phyloP scores from a whole-genome alignment of 1,139 yeast species.

The Taiozyma onychis region DNA sequence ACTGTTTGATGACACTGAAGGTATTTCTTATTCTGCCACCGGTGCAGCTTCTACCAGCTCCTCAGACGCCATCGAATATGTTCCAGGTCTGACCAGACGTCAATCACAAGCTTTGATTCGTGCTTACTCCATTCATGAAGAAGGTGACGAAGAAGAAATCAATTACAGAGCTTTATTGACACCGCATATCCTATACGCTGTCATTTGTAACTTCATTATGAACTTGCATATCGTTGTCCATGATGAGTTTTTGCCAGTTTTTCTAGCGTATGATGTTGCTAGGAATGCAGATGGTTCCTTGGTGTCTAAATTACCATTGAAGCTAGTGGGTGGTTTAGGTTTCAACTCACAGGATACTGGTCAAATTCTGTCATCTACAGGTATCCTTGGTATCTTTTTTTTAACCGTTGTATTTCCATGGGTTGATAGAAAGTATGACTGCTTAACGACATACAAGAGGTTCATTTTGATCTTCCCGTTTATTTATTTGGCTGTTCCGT shows the following conservation, averaged over 20 bases:
- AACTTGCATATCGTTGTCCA: slow-evolving; percentile 49
- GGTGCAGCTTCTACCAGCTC: slow-evolving; percentile 5
- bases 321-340: slow-evolving; percentile 46
- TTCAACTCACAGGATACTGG: slow-evolving; percentile 46
- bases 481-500: slow-evolving; percentile 45
- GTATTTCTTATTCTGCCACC: not conserved
- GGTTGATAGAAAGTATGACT: slow-evolving; percentile 45
- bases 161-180: slow-evolving; percentile 15
- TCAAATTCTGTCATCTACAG: slow-evolving; percentile 47
- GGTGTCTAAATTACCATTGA: slow-evolving; percentile 40
- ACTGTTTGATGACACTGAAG: not conserved
- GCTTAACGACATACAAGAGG: slow-evolving; percentile 39
- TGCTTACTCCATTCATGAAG: slow-evolving; percentile 33
- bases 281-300: slow-evolving; percentile 18
- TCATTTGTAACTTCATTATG: slow-evolving; percentile 37
- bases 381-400: slow-evolving; percentile 48
- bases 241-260: slow-evolving; percentile 55
- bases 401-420: slow-evolving; percentile 49
- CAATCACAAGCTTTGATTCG: slow-evolving; percentile 36
- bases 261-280: slow-evolving; percentile 43
- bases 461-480: slow-evolving; percentile 41
- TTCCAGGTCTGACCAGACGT: slow-evolving; percentile 31
- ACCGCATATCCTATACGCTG: slow-evolving; percentile 31
- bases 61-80: slow-evolving; percentile 21
- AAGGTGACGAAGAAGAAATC: slow-evolving; percentile 26